Evolutionary conservation across 352 stramenopile species (phyloP), one percentile per base, ranked within the genome.

Genomic region (Globisporangium acanthophoron): DNA sequence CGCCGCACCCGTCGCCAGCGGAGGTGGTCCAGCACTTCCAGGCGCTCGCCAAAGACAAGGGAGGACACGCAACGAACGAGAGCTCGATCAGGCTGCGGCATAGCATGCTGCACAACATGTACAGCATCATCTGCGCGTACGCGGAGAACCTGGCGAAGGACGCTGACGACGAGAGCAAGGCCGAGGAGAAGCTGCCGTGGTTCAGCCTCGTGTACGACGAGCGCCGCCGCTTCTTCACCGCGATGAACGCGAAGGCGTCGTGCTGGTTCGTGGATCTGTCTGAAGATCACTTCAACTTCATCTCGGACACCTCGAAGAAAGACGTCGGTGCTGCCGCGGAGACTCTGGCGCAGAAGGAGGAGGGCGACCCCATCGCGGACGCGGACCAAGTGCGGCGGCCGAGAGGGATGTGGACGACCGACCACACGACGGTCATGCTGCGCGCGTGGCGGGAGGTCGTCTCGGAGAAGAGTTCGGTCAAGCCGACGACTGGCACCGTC

Each of bases 231-330:
- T 9, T 29, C n/a, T 49, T 49, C 20, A n/a, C 21, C 44, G 44
- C 11, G n/a, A 49, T 49, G 44, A 49, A 49, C 44, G 13, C 20
- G 9, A 49, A 49, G n/a, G 16, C 44, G n/a, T 49, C 44, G 44
- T 49, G 44, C 44, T 49, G 44, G 44, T 49, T 49, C 12, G 44
- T 49, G n/a, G 44, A 49, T n/a, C 21, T 49, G 44, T 12, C 44
- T 11, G 24, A 49, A 29, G 44, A 49, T 9, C 44, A 49, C 44
- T 49, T 49, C 20, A 16, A 4, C 7, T 49, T 49, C 9, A 49
- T 49, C 44, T 20, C 21, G 12, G 44, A 49, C 3, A 49, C 20
- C 2, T 5, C 15, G 44, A 27, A 24, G 7, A 9, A 31, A 20
- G 44, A 49, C 44, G 44, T 49, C 5, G 20, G 44, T 5, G 44